Percentiles rank a stretch among this genome's conserved stretches.
Evolutionary conservation across 371 early-diverging fungal species (phyloP).

Genomic region (Massospora cicadina): DNA sequence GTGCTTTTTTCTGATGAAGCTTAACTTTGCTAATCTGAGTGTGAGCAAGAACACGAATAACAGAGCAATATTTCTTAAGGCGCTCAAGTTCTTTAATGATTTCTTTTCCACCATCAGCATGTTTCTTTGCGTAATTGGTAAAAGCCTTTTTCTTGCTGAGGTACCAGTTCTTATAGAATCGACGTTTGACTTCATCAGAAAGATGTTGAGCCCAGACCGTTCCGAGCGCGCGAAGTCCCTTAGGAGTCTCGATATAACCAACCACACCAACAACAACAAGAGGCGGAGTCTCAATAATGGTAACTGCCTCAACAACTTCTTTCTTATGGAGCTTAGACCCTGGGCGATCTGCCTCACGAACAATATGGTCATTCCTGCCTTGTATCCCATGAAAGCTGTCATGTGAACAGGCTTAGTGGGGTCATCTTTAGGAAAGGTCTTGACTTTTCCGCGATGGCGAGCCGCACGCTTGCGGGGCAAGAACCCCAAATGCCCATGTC

Average conservation of each 20-base stretch:
- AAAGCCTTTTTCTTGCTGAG: slow-evolving; percentile 97
- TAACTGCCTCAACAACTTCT: slow-evolving; percentile 99
- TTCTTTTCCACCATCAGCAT: slow-evolving; percentile 76
- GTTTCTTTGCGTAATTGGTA: slow-evolving; percentile 96
- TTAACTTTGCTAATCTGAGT: slow-evolving; percentile 93
- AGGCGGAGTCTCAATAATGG: slow-evolving; percentile 97
- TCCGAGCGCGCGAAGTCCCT: slow-evolving; percentile 92
- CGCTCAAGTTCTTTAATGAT: slow-evolving; percentile 86
- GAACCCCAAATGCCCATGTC: slow-evolving; percentile 98
- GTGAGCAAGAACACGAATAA: slow-evolving; percentile 97
- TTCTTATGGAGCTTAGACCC: slow-evolving; percentile 99
- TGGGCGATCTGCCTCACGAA: slow-evolving; percentile 95
- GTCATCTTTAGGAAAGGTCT: slow-evolving; percentile 99
- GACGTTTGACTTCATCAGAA: slow-evolving; percentile 91
- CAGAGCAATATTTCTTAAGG: slow-evolving; percentile 97
- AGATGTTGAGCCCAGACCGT: slow-evolving; percentile 99
- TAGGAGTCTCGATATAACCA: slow-evolving; percentile 98
- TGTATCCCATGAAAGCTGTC: slow-evolving; percentile 98
- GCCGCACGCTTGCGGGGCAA: slow-evolving; percentile 95
- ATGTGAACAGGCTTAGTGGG: slow-evolving; percentile 89
- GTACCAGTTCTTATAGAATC: slow-evolving; percentile 99
- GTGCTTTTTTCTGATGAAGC: slow-evolving; percentile 97
- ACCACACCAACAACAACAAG: slow-evolving; percentile 98
- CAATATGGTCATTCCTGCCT: slow-evolving; percentile 99
- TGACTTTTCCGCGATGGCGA: slow-evolving; percentile 88